phyloP scores from a whole-genome alignment of 768 basidiomycete genomes.

The Leccinum aurantiacum region DNA sequence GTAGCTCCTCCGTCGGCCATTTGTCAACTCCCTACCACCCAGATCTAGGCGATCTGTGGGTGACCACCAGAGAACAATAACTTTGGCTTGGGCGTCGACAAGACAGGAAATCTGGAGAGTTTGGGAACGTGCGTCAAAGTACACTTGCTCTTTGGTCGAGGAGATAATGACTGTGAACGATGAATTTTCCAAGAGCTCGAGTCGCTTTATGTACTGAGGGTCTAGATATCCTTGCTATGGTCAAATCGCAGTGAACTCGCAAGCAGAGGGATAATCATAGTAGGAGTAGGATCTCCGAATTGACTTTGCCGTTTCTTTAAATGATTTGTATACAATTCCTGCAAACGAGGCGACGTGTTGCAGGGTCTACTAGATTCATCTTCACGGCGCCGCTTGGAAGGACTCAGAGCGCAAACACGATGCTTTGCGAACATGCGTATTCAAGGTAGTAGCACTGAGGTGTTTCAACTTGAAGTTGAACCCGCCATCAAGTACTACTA shows the following conservation, averaged over 20 bases:
- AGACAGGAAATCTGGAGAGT: slow-evolving; percentile 79
- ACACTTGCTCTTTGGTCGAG: slow-evolving; percentile 78
- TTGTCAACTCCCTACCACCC: slow-evolving; percentile 89
- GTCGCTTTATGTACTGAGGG: slow-evolving; percentile 61
- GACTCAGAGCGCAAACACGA: slow-evolving; percentile 31
- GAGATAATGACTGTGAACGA: slow-evolving; percentile 79
- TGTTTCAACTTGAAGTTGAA: too few relatives aligned
- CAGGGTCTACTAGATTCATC: slow-evolving; percentile 88
- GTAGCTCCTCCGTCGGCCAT: slow-evolving; percentile 71
- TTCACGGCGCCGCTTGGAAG: slow-evolving; percentile 66
- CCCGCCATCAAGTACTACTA: too few relatives aligned
- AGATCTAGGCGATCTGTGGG: slow-evolving; percentile 84
- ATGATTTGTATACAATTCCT: slow-evolving; percentile 68
- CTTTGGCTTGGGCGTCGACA: slow-evolving; percentile 85
- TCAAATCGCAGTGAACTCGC: slow-evolving; percentile 70
- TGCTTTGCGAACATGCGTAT: too few relatives aligned
- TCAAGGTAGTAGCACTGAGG: too few relatives aligned
- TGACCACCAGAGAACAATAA: slow-evolving; percentile 97
- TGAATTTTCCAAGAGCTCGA: slow-evolving; percentile 75
- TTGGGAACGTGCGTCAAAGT: slow-evolving; percentile 78
- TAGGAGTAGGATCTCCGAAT: slow-evolving; percentile 43
- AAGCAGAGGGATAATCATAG: slow-evolving; percentile 56
- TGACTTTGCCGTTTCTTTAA: slow-evolving; percentile 48
- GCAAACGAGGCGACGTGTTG: slow-evolving; percentile 74
- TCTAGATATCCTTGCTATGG: slow-evolving; percentile 74